Evolutionary conservation across 176 grass and related monocot species (phyloP), one percentile per base, ranked within the genome.

Genomic region (Paspalum notatum): DNA sequence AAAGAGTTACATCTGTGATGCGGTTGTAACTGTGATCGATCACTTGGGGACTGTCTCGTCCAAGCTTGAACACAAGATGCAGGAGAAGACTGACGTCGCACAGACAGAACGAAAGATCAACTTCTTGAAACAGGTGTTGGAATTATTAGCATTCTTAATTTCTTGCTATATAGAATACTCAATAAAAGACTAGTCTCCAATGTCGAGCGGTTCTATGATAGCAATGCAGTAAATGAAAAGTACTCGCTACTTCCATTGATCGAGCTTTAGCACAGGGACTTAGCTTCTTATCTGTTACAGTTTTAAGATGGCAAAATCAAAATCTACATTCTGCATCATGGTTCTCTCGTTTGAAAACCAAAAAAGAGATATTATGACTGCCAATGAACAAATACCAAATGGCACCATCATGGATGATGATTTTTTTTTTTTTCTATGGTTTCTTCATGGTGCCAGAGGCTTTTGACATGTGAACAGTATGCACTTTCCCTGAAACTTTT

Each of bases 1-100:
- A 12, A 95, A 95, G 78, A 85, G 74, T 39, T 98, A 95, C 86
- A 87, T 98, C 71, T 89, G 90, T 38, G 86, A 95, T 40, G 92
- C 95, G 22, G 73, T 91, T 9, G 88, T 98, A 4, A 82, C 92
- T 21, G 90, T 98, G 37, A 89, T 98, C 27, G 95, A 98, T 78
- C 92, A 95, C 76, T 50, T 95, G 86, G 95, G 95, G 47, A 93
- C 71, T 15, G 90, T 98, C 24, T 98, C 95, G 14, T 98, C 90
- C 62, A 98, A 98, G 81, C 73, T 98, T 3, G 90, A 95, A 71
- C 65, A 89, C 16, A 87, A 89, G 81, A 49, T 95, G 44, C 46
- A 80, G 14, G 88, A 85, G 59, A 87, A 65, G 50, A 48, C 81
- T n/a, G 84, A 91, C 74, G 48, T 89, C 75, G 32, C 75, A 18